Evolutionary conservation across 2,329 filamentous ascomycete genomes (phyloP).

Genomic region (Fusarium sp.): DNA sequence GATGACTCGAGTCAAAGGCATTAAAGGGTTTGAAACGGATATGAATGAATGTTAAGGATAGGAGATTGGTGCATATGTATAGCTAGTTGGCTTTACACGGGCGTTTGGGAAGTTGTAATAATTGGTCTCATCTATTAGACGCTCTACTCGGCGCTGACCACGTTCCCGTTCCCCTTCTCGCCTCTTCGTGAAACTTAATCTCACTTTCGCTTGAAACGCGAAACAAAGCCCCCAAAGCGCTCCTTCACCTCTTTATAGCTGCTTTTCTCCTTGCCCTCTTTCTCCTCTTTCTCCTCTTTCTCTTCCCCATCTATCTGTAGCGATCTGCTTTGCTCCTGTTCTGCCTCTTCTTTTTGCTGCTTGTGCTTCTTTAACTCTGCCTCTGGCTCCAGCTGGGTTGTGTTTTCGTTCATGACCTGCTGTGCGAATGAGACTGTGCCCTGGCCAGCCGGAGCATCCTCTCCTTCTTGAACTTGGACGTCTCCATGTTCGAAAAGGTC

Average conservation of each 20-base stretch:
- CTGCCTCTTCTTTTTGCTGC: slow-evolving; percentile 4
- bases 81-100: background rate
- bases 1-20: background rate
- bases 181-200: background rate
- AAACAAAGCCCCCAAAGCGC: slow-evolving; percentile 16
- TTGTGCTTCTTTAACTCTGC: slow-evolving; percentile 39
- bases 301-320: background rate
- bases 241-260: background rate
- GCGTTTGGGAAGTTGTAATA: background rate
- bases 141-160: background rate
- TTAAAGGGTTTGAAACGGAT: background rate
- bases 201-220: slow-evolving; percentile 17
- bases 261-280: background rate
- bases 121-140: background rate
- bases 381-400: slow-evolving; percentile 61
- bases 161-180: background rate
- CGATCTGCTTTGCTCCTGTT: slow-evolving; percentile 25
- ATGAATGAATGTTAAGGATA: background rate
- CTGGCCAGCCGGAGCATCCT: slow-evolving; percentile 30
- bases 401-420: slow-evolving; percentile 66
- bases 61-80: background rate
- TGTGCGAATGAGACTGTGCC: slow-evolving; percentile 61
- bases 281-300: slow-evolving; percentile 6
- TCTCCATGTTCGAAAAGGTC: slow-evolving; percentile 61
- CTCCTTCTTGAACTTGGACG: slow-evolving; percentile 11